These are phyloP conservation scores for Auriscalpium orientale DNA, from an alignment of 768 basidiomycete genomes.

Conservation along the genomic window DNA sequence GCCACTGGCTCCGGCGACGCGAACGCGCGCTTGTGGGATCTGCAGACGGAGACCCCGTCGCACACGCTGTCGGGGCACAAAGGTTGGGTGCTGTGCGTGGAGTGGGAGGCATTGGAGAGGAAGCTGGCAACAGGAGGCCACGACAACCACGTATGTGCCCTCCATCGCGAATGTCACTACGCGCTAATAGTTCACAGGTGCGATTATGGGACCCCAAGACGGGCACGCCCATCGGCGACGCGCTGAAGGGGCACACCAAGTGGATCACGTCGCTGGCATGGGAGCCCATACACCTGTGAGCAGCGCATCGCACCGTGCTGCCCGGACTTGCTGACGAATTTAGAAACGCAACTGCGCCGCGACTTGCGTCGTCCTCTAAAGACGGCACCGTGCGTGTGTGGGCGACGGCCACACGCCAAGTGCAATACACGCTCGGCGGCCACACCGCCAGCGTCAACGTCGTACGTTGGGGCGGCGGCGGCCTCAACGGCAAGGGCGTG, in stretches of 20 bases:
- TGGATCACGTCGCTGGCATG: conserved; percentile 94
- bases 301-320: conserved; percentile 8
- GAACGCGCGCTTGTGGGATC: conserved; percentile 88
- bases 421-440: conserved; percentile 84
- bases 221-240: conserved; percentile 83
- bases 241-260: conserved; percentile 88
- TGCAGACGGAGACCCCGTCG: conserved; percentile 87
- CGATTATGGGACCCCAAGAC: conserved; percentile 92
- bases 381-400: conserved; percentile 95
- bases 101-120: conserved; percentile 93
- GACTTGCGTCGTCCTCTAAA: conserved; percentile 92
- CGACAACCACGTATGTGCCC: conserved; percentile 72
- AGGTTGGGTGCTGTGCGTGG: conserved; percentile 95
- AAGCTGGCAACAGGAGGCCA: conserved; percentile 90
- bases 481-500: conserved; percentile 53
- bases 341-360: conserved; percentile 72
- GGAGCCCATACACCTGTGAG: conserved; percentile 92
- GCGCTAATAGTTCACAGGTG: conserved; percentile 32
- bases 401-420: conserved; percentile 62
- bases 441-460: conserved; percentile 94
- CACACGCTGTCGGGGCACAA: conserved; percentile 82
- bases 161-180: not conserved
- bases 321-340: not conserved
- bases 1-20: conserved; percentile 96
- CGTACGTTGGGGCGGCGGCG: conserved; percentile 92